phyloP scores from a whole-genome alignment of 2,329 filamentous ascomycete genomes.

The Diplocarpon mali region DNA sequence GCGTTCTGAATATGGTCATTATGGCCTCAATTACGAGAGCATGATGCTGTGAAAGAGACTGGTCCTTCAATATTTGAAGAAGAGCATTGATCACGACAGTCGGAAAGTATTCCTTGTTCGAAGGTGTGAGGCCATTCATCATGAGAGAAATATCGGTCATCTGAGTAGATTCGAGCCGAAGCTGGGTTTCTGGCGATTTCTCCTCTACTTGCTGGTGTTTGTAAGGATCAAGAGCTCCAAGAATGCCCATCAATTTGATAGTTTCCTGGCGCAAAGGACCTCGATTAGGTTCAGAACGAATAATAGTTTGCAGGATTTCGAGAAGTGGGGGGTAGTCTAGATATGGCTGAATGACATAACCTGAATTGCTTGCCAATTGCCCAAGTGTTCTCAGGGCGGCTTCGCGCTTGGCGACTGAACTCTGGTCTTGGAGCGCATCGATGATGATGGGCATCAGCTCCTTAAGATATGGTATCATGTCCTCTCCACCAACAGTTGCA shows the following conservation, averaged over 20 bases:
- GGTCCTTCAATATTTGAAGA: slow-evolving; percentile 82
- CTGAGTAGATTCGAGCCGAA: slow-evolving; percentile 48
- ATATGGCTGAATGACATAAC: slow-evolving; percentile 95
- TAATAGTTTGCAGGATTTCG: slow-evolving; percentile 85
- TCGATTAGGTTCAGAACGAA: slow-evolving; percentile 77
- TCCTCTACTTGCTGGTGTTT: slow-evolving; percentile 94
- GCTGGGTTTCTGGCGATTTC: slow-evolving; percentile 70
- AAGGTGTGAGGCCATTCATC: slow-evolving; percentile 94
- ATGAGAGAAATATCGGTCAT: slow-evolving; percentile 93
- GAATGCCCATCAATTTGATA: slow-evolving; percentile 90
- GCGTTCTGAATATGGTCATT: slow-evolving; percentile 96
- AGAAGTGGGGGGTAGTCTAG: slow-evolving; percentile 89
- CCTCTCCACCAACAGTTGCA: slow-evolving; percentile 83
- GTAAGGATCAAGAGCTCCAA: slow-evolving; percentile 91
- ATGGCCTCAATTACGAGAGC: slow-evolving; percentile 93
- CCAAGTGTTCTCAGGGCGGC: slow-evolving; percentile 84
- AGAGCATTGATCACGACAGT: slow-evolving; percentile 96
- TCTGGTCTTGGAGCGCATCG: slow-evolving; percentile 86
- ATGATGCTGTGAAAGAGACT: slow-evolving; percentile 81
- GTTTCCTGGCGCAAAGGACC: slow-evolving; percentile 83
- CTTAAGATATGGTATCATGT: slow-evolving; percentile 87
- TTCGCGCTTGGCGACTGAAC: slow-evolving; percentile 80
- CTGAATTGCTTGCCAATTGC: slow-evolving; percentile 88
- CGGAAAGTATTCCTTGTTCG: slow-evolving; percentile 96
- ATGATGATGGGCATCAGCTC: slow-evolving; percentile 92